Evolutionary conservation across 2,329 filamentous ascomycete species (phyloP).

Genomic region (Cytospora mali): DNA sequence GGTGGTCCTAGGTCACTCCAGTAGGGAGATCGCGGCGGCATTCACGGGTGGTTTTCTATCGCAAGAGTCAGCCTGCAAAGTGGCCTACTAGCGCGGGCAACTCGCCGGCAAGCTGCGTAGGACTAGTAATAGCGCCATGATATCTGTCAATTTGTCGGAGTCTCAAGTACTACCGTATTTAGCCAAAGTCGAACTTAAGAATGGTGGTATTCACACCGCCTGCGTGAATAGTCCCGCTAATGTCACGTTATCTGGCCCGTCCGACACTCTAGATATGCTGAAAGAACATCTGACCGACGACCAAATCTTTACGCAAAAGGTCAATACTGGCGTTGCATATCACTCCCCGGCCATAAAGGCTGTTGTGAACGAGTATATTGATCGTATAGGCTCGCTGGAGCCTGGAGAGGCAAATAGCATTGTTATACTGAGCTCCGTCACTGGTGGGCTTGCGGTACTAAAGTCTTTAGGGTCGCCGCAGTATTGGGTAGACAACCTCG

Average conservation of each 20-base stretch:
- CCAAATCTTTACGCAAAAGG: conserved; percentile 36
- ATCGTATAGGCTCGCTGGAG: conserved; percentile 27
- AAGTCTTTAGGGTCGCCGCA: too few relatives aligned
- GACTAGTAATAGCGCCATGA: too few relatives aligned
- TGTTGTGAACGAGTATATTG: conserved; percentile 33
- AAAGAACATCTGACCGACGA: conserved; percentile 33
- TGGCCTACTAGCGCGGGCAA: conserved; percentile 39
- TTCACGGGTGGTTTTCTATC: conserved; percentile 36
- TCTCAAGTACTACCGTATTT: conserved; percentile 32
- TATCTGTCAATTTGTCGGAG: conserved; percentile 36
- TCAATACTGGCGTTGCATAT: conserved; percentile 37
- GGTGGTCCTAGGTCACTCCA: conserved; percentile 40
- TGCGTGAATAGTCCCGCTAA: conserved; percentile 40
- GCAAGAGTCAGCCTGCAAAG: conserved; percentile 35
- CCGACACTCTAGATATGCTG: conserved; percentile 32
- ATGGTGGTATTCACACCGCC: conserved; percentile 30
- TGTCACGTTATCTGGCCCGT: conserved; percentile 36
- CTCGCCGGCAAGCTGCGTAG: too few relatives aligned
- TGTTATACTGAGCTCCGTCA: conserved; percentile 31
- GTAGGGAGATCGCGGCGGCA: conserved; percentile 43
- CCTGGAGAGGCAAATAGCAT: conserved; percentile 26
- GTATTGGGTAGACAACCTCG: conserved; percentile 42
- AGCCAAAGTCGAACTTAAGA: conserved; percentile 28
- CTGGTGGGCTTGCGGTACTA: too few relatives aligned
- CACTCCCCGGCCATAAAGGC: conserved; percentile 34